Evolutionary conservation across 208 protist species (phyloP), one percentile per base, ranked within the genome.

Genomic region (Trypanosoma melophagium): DNA sequence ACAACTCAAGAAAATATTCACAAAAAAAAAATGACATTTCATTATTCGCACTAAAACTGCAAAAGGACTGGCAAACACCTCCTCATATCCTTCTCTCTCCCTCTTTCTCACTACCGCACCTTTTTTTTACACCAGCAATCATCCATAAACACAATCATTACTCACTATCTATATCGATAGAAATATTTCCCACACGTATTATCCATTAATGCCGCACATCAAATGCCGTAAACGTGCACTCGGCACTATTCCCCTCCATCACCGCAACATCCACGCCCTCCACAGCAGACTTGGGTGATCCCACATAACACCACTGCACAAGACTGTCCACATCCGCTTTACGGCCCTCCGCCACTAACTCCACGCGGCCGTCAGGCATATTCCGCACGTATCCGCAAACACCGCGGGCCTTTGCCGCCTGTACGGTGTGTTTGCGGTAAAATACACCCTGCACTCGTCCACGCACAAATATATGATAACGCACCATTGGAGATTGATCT

Each of bases 371-470:
- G 62, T 95, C 86, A 2, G 68, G 52, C 31, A 86, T 47, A 74
- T 97, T 96, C 41, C 81, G 80, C 45, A 96, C 88, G 76, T 81
- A 96, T 21, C 90, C 93, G 10, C 79, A 80, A n/a, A 97, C 60
- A 0, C 82, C 74, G 1, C 83, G 69, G 54, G 79, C 64, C 25
- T 38, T 7, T 5, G 86, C 90, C 7, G 68, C 60, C 7, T 60
- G 60, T 25, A 80, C 63, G 8, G 93, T 91, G 79, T 96, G 73
- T 59, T 95, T 96, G 65, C 90, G 80, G 41, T 87, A 96, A 64
- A 93, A 95, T 2, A 97, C 93, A 28, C 93, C 90, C 69, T 97
- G 93, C 38, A 97, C 93, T 16, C 79, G 75, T 17, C 93, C 93
- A 40, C 60, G 68, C 16, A 97, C 87, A 35, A 90, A 72, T 16